Base-by-base conservation (phyloP, 345 rosid genomes). In the Gossypium turneri region DNA sequence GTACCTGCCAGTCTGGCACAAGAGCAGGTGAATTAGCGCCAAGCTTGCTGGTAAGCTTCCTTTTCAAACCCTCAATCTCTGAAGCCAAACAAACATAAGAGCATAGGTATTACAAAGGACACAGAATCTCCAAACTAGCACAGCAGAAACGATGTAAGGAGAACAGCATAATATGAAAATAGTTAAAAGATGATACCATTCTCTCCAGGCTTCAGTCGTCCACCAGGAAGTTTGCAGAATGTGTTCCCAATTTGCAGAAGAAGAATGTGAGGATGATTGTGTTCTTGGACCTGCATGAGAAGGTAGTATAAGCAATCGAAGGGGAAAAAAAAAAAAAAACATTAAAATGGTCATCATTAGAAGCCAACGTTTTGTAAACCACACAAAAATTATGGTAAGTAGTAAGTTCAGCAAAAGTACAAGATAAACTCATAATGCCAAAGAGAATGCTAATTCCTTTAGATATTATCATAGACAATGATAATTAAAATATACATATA, bases 211-310 rank as follows among this genome's bases (percentile, higher is more conserved):
- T 88, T 95, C 78, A 95, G 76, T 45, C 98, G 97, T 2, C 99
- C 99, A 70, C 99, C 99, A 19, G 99, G 99, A 83, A 95, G 98
- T 84, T 95, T 95, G 87, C 98, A 93, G 86, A 95, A 93, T 34
- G 98, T 93, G 84, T 90, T 91, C 60, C 99, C 99, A 65, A 93
- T 91, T 85, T 95, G 98, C 79, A 95, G 89, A 56, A 95, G 97
- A 72, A 95, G 97, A 81, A 95, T 93, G 79, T 91, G 98, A 60
- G 99, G 98, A 84, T 91, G 98, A 76, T 88, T 90, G 80, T 95
- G 98, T 79, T 93, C 99, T 77, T 95, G 98, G 56, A 95, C 99
- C 99, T 95, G 86, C 76, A 90, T 75, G 51, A 70, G 64, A 53
- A 45, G 27, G 6, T 20, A 20, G 27, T 56, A 56, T 56, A 10